Evolutionary conservation across 2,329 filamentous ascomycete genomes (phyloP).

Genomic region (Phialophora expanda): DNA sequence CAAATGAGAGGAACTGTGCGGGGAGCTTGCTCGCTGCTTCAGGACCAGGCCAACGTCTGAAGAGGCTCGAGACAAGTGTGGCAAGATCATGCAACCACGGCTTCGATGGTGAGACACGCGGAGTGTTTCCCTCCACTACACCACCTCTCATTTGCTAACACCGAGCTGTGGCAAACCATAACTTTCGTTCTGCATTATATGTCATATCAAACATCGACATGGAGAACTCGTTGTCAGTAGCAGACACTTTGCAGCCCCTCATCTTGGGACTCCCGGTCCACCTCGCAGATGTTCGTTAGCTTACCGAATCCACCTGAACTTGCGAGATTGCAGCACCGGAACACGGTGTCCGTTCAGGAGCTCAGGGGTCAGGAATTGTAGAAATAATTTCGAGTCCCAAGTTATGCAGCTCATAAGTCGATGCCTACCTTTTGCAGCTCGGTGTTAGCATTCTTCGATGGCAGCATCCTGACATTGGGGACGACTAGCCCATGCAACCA

Average conservation of each 20-base stretch:
- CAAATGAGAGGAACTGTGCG: slow-evolving; percentile 20
- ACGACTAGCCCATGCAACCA: background rate
- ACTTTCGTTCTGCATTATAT: slow-evolving; percentile 1
- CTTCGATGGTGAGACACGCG: slow-evolving; percentile 37
- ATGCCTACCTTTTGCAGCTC: background rate
- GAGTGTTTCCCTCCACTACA: slow-evolving; percentile 14
- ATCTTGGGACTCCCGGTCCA: background rate
- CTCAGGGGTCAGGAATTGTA: background rate
- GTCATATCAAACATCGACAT: background rate
- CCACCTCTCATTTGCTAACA: slow-evolving; percentile 26
- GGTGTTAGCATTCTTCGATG: background rate
- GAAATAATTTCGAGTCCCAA: background rate
- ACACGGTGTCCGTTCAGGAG: background rate
- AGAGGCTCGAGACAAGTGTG: slow-evolving; percentile 25
- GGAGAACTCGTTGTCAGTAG: too few relatives aligned
- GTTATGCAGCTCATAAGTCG: slow-evolving; percentile 2
- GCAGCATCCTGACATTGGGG: background rate
- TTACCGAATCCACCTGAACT: background rate
- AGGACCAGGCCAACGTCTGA: slow-evolving; percentile 27
- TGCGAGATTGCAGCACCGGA: slow-evolving; percentile 3
- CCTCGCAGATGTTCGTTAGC: background rate
- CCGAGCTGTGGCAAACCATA: slow-evolving; percentile 29
- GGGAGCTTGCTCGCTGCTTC: slow-evolving; percentile 10
- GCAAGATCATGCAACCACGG: slow-evolving; percentile 30
- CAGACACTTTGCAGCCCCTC: too few relatives aligned